Base-by-base conservation (phyloP, 1,139 yeast genomes). In the Blastobotrys proliferans region DNA sequence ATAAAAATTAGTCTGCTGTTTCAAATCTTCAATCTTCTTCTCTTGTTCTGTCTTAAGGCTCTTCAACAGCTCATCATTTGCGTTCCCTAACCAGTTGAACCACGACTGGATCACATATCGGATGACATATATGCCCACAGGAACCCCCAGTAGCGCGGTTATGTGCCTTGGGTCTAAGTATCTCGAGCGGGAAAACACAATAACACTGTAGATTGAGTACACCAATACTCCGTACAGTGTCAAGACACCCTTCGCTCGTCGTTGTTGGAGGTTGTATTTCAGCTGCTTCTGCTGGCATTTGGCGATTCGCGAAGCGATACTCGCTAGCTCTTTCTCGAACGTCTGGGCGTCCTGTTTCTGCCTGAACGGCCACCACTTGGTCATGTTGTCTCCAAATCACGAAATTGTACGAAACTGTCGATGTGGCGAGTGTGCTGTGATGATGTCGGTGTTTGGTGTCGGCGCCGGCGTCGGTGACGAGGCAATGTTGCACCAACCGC, bases 1-100 rank as follows among this genome's bases (percentile, higher is more conserved):
- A 54, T 83, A 77, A 62, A 80, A 92, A 54, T 85, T 84, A 18
- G 96, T 85, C 54, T 77, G 72, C 47, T 79, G 77, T 63, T 90
- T 90, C 63, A 90, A 70, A 47, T 83, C 88, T 16, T 79, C 82
- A 39, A 90, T 73, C 62, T 83, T 82, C 24, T 68, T 69, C 46
- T 70, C 68, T 51, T 84, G 94, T 45, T 72, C 66, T 30, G 69
- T 67, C 51, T 72, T 70, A 49, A 82, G 64, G 6, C 55, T 49
- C 41, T 66, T 65, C 46, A 76, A 58, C 26, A 57, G 52, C 45
- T 60, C 60, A 19, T 55, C 57, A 20, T 54, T 56, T 9, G 53
- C 43, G 17, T 44, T 36, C 11, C 43, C 50, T 13, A 57, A 42
- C 45, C 56, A 55, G 13, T 46, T 50, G 38, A 51, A 52, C 38